Conservation (phyloP, 306 rosid species). For the Inga laurina region DNA sequence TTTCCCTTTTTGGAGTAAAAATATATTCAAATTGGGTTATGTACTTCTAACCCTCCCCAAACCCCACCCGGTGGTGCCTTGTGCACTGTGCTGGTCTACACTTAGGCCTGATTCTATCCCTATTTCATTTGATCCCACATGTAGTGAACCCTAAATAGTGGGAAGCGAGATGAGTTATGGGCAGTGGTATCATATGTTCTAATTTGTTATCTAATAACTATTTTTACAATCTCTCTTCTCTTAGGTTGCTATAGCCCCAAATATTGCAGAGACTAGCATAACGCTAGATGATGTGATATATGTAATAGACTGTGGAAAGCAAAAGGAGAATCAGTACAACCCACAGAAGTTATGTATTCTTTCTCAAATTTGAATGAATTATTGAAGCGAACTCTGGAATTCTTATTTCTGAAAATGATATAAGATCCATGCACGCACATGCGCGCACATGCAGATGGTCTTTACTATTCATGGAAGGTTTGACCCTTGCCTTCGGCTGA, state of each 20-base stretch:
- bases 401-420: background rate
- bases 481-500: no score
- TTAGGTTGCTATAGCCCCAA: constrained; percentile 89
- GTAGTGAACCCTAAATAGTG: background rate
- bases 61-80: no score
- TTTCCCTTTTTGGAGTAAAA: background rate
- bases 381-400: background rate
- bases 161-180: background rate
- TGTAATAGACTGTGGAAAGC: constrained; percentile 92
- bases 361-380: constrained; percentile 15
- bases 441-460: background rate
- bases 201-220: constrained; percentile 1
- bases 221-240: constrained; percentile 25
- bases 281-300: constrained; percentile 91
- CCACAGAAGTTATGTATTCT: constrained; percentile 77
- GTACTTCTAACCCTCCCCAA: background rate
- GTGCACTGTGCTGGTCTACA: background rate
- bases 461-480: no score
- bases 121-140: background rate
- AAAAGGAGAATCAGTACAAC: constrained; percentile 93
- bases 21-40: background rate
- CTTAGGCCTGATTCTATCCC: background rate
- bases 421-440: background rate
- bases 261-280: constrained; percentile 96
- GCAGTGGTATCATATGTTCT: background rate